A percentile compares a stretch with the other conserved stretches of the same genome.
Conservation (phyloP, 306 rosid species). For the Adenanthera pavonina region DNA sequence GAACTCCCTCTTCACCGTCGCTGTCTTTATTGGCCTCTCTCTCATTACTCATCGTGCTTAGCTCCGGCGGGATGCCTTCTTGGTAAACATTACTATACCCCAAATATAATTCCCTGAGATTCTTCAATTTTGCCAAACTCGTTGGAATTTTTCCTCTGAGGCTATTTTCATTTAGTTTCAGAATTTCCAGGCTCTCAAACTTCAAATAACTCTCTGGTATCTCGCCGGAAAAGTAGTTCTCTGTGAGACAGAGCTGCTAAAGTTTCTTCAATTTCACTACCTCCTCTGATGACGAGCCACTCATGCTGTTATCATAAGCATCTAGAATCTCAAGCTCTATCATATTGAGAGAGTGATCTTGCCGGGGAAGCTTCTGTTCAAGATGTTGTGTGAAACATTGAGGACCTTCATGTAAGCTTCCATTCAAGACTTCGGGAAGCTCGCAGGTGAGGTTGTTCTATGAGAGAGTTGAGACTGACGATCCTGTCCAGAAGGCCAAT, state of each 20-base stretch:
- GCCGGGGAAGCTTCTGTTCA: slow-evolving; percentile 55
- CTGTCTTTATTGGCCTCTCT: no score
- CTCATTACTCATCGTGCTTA: slow-evolving; percentile 49
- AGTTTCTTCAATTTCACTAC: slow-evolving; percentile 51
- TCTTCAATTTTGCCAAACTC: slow-evolving; percentile 56
- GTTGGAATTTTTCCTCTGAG: slow-evolving; percentile 63
- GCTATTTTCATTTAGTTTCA: slow-evolving; percentile 50
- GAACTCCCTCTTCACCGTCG: no score
- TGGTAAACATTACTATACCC: slow-evolving; percentile 65
- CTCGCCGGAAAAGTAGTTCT: slow-evolving; percentile 64
- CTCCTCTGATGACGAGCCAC: slow-evolving; percentile 57
- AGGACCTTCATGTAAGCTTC: slow-evolving; percentile 59
- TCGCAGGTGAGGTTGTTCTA: slow-evolving; percentile 55
- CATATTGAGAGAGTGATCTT: slow-evolving; percentile 42
- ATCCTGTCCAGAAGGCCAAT: slow-evolving; percentile 65
- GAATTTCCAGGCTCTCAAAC: slow-evolving; percentile 59
- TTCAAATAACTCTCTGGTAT: slow-evolving; percentile 73
- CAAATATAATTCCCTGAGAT: slow-evolving; percentile 48
- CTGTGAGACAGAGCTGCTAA: slow-evolving; percentile 58
- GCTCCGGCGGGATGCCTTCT: slow-evolving; percentile 75
- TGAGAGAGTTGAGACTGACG: slow-evolving; percentile 51
- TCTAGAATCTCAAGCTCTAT: slow-evolving; percentile 63
- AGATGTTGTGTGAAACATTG: slow-evolving; percentile 70
- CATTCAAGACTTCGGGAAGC: slow-evolving; percentile 57
- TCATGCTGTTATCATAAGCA: slow-evolving; percentile 67